Evolutionary conservation across 2,329 filamentous ascomycete genomes (phyloP).

Genomic region (Zelopaecilomyces penicillatus): DNA sequence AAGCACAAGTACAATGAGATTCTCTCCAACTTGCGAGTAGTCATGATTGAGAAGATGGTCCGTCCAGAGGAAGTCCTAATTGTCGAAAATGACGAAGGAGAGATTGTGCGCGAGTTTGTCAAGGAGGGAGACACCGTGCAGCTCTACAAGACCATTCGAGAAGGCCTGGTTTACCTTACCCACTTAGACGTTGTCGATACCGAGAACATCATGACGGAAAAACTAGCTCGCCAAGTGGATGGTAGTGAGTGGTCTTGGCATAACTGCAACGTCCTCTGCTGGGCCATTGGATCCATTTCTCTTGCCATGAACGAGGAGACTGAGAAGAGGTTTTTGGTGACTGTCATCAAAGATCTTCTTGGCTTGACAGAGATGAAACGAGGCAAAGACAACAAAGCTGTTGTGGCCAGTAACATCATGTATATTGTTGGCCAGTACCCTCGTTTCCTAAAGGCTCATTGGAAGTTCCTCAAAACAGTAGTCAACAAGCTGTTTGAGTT

Average conservation of each 20-base stretch:
- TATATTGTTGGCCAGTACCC: constrained; percentile 99
- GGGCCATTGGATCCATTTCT: constrained; percentile 98
- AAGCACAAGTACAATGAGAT: constrained; percentile 98
- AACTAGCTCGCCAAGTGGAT: constrained; percentile 90
- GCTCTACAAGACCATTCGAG: constrained; percentile 96
- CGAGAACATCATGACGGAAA: constrained; percentile 98
- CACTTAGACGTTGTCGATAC: constrained; percentile 96
- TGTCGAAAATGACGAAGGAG: constrained; percentile 98
- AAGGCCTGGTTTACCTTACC: constrained; percentile 93
- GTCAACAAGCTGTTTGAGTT: constrained; percentile 99
- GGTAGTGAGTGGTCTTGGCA: constrained; percentile 97
- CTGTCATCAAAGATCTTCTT: constrained; percentile 95
- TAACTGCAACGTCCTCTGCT: constrained; percentile 98
- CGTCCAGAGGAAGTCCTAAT: constrained; percentile 95
- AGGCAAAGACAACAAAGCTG: constrained; percentile 98
- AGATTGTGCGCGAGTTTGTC: constrained; percentile 97
- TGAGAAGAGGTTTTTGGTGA: constrained; percentile 95
- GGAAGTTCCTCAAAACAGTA: constrained; percentile 99
- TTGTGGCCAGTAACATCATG: constrained; percentile 99
- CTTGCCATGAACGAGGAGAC: constrained; percentile 99
- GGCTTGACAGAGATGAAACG: constrained; percentile 98
- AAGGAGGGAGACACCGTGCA: constrained; percentile 99
- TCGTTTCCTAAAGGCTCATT: constrained; percentile 95
- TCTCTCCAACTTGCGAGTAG: constrained; percentile 83
- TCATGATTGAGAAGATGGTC: constrained; percentile 99